phyloP scores from a whole-genome alignment of 164 flowering plant genomes.

The Magnolia changhungtana region DNA sequence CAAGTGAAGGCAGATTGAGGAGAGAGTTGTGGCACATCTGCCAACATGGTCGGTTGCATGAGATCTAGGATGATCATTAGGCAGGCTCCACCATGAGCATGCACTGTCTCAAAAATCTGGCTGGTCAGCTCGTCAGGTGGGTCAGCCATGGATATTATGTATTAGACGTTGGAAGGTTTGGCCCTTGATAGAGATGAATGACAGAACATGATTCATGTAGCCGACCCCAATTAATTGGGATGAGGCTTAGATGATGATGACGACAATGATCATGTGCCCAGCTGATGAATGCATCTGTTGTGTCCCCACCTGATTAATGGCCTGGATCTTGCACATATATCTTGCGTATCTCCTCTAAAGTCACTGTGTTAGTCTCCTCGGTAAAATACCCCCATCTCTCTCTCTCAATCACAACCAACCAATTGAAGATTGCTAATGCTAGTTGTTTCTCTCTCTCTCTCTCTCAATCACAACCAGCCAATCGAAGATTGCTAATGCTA shows the following conservation, averaged over 20 bases:
- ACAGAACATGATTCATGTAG: too few species aligned
- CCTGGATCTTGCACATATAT: not conserved
- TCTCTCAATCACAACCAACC: not conserved
- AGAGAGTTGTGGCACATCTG: not conserved
- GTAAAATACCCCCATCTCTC: not conserved
- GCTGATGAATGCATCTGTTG: not conserved
- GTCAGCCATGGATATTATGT: not conserved
- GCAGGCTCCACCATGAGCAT: not conserved
- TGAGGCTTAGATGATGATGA: too few species aligned
- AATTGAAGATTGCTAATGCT: not conserved
- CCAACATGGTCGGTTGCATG: not conserved
- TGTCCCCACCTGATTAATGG: not conserved
- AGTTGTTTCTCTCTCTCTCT: constrained; percentile 6
- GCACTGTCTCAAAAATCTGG: not conserved
- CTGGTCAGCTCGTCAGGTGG: not conserved
- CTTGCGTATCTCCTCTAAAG: too few species aligned
- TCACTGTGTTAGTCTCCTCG: too few species aligned
- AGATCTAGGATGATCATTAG: not conserved
- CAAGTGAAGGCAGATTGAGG: not conserved
- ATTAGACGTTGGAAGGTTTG: not conserved
- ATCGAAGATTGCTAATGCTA: not conserved
- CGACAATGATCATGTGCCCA: not conserved
- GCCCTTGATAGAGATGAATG: too few species aligned
- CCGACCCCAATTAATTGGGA: too few species aligned
- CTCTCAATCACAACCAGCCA: not conserved